Evolutionary conservation across 805 yeast genomes (phyloP).

Genomic region (Naumovozyma dairenensis): DNA sequence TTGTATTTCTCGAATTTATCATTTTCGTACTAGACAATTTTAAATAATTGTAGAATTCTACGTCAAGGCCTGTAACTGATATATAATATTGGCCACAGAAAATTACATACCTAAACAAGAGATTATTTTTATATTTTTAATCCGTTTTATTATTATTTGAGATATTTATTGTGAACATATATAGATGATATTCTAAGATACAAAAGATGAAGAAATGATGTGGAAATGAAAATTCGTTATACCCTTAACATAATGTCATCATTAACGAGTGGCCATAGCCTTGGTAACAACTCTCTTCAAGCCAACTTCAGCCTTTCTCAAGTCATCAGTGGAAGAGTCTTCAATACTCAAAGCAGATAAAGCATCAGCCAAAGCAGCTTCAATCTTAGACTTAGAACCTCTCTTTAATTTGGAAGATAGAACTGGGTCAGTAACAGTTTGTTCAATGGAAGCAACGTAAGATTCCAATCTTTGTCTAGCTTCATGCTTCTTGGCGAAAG

Average conservation of each 20-base stretch:
- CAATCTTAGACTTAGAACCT: slow-evolving; percentile 94
- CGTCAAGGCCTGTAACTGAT: too few relatives aligned
- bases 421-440: slow-evolving; percentile 96
- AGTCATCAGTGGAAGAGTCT: slow-evolving; percentile 93
- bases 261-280: slow-evolving; percentile 97
- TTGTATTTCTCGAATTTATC: too few relatives aligned
- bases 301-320: slow-evolving; percentile 98
- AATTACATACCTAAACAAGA: too few relatives aligned
- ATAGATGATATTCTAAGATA: slow-evolving; percentile 1
- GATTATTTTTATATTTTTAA: not conserved
- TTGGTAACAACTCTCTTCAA: slow-evolving; percentile 99
- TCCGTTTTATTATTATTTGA: slow-evolving; percentile 1
- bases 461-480: slow-evolving; percentile 98
- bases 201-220: not conserved
- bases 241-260: slow-evolving; percentile 10
- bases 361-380: slow-evolving; percentile 96
- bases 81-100: too few relatives aligned
- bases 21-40: too few relatives aligned
- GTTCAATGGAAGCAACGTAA: slow-evolving; percentile 91
- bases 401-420: slow-evolving; percentile 95
- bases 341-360: slow-evolving; percentile 94
- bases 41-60: too few relatives aligned
- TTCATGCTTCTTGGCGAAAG: slow-evolving; percentile 98
- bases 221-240: not conserved
- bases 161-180: not conserved